Base-by-base conservation (phyloP, 352 stramenopile species). In the Phytophthora chlamydospora region DNA sequence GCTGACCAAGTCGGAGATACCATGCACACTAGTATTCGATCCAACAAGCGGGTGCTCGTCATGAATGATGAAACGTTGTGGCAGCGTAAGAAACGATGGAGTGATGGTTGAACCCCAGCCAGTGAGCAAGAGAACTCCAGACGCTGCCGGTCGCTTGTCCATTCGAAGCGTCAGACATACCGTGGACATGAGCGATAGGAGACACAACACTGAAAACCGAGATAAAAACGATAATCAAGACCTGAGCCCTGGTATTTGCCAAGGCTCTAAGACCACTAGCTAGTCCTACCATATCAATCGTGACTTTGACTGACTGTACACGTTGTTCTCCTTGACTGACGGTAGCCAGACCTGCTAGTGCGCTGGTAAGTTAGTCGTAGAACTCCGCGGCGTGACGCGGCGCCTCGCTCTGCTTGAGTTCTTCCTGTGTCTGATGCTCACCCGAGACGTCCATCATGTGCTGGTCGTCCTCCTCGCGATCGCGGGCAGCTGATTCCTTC, bases 331-430 rank as follows among this genome's bases (percentile, higher is more conserved):
- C 24, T 41, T 47, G 41, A 52, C 33, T 29, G 53, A 19, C 40
- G 33, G 6, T 32, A 39, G 49, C 32, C 42, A 53, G 19, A 29
- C 41, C 38, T 12, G 49, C 24, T 46, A 13, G 38, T 11, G 27
- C 29, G 42, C 32, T 44, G 43, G 58, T 47, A 65, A 58, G 29
- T 70, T 86, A 92, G 58, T 95, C 83, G 69, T 90, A 96, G 58
- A 92, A 95, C 53, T 96, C 88, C 36, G 67, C 73, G 12, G 77
- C 50, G 43, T 91, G 79, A 58, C 82, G 70, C 21, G 82, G 72
- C 40, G 73, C 70, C 17, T 91, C 85, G 19, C 63, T 74, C 21
- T 78, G 60, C 49, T 74, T 76, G 49, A 90, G 64, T 45, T 85
- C 68, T 57, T 84, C 66, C 58, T 81, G 68, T 46, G 74, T 57